Conservation (phyloP, 306 rosid genomes). For the Phaseolus lunatus region DNA sequence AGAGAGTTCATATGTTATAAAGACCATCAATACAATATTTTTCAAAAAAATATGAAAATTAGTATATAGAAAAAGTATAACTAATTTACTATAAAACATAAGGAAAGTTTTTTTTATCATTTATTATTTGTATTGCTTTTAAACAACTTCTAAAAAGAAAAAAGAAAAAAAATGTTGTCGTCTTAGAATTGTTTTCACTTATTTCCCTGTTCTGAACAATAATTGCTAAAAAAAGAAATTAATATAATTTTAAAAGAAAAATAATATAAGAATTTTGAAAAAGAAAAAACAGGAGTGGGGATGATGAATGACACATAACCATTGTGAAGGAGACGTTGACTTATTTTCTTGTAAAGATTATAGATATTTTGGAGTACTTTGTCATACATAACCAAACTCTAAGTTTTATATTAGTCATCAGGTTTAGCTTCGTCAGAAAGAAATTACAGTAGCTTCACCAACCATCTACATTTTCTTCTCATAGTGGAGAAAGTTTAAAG, state of each 20-base stretch:
- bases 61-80: no score
- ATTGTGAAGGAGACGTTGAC: not conserved
- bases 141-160: no score
- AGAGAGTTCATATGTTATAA: no score
- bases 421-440: slow-evolving; percentile 15
- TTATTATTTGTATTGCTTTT: no score
- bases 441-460: slow-evolving; percentile 12
- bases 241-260: not conserved
- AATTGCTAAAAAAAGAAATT: not conserved
- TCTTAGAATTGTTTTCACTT: no score
- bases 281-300: not conserved
- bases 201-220: no score
- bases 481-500: slow-evolving; percentile 4
- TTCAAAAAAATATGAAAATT: no score
- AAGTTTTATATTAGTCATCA: slow-evolving; percentile 4
- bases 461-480: slow-evolving; percentile 1
- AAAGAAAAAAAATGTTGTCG: no score
- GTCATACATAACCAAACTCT: slow-evolving; percentile 18
- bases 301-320: not conserved
- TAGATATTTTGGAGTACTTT: slow-evolving; percentile 13
- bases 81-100: no score
- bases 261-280: not conserved
- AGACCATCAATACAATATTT: no score
- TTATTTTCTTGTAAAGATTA: not conserved
- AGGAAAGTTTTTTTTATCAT: no score